A percentile compares a stretch with the other conserved stretches of the same genome.
These are phyloP conservation scores for Fraxinus xanthoxyloides DNA, from an alignment of 305 asterid genomes.

Conservation along the genomic window DNA sequence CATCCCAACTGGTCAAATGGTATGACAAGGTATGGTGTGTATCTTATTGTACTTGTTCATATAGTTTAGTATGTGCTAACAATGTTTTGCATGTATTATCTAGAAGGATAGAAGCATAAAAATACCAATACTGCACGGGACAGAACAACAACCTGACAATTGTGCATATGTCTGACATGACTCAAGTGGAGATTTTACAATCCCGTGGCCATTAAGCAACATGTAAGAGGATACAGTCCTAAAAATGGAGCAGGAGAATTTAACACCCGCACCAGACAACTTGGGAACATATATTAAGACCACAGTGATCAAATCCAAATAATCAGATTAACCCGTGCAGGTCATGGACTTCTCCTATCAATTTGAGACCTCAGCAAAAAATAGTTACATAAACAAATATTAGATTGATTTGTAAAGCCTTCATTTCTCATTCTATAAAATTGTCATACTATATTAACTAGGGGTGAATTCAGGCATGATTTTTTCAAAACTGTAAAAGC, in stretches of 20 bases:
- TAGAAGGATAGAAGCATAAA: neutral
- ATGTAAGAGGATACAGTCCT: neutral
- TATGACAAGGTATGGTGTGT: neutral
- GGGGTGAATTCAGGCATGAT: neutral
- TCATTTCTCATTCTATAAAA: conserved; percentile 1
- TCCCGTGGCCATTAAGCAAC: neutral
- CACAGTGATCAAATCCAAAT: neutral
- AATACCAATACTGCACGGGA: neutral
- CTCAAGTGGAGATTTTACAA: neutral
- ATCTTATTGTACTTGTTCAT: neutral
- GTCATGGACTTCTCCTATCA: conserved; percentile 2
- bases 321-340: neutral
- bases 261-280: neutral
- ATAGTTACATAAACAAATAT: neutral
- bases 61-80: neutral
- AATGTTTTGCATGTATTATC: neutral
- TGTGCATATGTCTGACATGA: neutral
- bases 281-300: neutral
- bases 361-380: neutral
- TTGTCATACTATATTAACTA: neutral
- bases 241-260: neutral
- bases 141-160: neutral
- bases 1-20: neutral
- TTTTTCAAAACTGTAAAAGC: neutral
- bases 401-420: neutral